Evolutionary conservation across 441 rosid species (phyloP).

Genomic region (Flueggea neowawraea): DNA sequence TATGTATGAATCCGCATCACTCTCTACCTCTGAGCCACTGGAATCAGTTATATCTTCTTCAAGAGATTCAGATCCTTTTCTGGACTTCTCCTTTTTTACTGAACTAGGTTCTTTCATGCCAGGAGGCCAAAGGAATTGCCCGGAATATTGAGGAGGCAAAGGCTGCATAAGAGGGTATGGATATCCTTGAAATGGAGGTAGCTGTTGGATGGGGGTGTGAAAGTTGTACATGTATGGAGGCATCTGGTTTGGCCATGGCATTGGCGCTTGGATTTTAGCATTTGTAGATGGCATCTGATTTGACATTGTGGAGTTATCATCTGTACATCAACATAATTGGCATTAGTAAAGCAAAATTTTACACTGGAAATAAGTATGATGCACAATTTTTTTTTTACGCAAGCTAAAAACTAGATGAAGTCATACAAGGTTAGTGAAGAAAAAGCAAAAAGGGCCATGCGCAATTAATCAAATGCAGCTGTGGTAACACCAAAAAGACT

Average conservation of each 20-base stretch:
- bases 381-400: too few species aligned
- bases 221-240: constrained; percentile 57
- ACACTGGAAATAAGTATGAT: neutral
- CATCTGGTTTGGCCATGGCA: constrained; percentile 69
- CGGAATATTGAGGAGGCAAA: constrained; percentile 40
- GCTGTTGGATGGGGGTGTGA: constrained; percentile 38
- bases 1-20: constrained; percentile 44
- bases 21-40: constrained; percentile 43
- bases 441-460: too few species aligned
- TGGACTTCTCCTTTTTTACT: constrained; percentile 34
- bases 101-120: constrained; percentile 21
- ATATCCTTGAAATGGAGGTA: constrained; percentile 70
- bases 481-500: too few species aligned
- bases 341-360: constrained; percentile 13
- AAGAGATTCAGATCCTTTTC: constrained; percentile 35
- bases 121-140: constrained; percentile 46
- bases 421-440: too few species aligned
- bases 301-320: constrained; percentile 31
- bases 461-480: too few species aligned
- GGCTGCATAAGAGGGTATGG: constrained; percentile 64
- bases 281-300: constrained; percentile 30
- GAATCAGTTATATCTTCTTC: constrained; percentile 50
- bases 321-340: constrained; percentile 30
- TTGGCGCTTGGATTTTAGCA: constrained; percentile 46
- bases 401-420: too few species aligned